Conservation (phyloP, 169 alveolate genomes). For the Eimeria praecox region DNA sequence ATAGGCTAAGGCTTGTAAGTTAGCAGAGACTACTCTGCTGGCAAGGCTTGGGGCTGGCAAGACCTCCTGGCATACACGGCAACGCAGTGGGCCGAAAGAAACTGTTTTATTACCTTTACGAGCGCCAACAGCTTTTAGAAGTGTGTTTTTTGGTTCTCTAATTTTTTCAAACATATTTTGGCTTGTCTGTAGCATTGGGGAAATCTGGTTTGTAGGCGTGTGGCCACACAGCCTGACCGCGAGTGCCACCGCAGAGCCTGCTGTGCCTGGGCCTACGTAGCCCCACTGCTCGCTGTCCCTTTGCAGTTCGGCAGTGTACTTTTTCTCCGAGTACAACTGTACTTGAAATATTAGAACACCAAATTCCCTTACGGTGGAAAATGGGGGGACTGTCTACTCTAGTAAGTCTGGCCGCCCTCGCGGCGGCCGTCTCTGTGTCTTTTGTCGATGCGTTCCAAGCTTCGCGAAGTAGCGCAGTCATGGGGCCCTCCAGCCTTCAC, state of each 20-base stretch:
- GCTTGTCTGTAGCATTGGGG: no score
- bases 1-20: background rate
- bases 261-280: no score
- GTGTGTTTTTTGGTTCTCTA: no score
- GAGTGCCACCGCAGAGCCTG: no score
- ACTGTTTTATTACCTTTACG: no score
- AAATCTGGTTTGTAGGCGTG: no score
- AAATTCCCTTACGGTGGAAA: background rate
- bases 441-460: conserved; percentile 41
- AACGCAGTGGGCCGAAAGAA: background rate
- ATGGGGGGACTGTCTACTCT: conserved; percentile 22
- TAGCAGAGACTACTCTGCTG: background rate
- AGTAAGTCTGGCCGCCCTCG: conserved; percentile 25
- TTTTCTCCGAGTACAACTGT: background rate
- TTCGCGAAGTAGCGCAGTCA: conserved; percentile 21
- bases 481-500: conserved; percentile 58
- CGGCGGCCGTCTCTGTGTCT: conserved; percentile 65
- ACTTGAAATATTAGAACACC: background rate
- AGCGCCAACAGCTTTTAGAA: background rate
- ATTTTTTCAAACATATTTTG: background rate
- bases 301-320: background rate
- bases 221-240: no score
- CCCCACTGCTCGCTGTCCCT: background rate
- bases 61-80: background rate
- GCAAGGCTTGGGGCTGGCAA: background rate